Evolutionary conservation across 2,329 filamentous ascomycete genomes (phyloP).

Genomic region (Diplodia scrobiculata): DNA sequence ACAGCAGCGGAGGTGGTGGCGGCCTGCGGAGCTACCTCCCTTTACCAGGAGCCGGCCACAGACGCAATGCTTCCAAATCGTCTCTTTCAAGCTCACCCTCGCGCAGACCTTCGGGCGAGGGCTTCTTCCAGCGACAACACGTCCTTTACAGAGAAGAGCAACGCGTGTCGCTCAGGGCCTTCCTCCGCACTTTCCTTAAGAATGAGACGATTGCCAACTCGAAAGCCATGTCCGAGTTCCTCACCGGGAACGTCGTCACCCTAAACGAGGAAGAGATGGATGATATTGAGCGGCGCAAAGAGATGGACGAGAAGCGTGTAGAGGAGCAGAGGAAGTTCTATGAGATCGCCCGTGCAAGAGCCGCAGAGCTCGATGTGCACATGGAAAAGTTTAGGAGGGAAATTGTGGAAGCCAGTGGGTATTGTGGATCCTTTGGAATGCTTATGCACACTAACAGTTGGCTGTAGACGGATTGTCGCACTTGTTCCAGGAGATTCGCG

Average conservation of each 20-base stretch:
- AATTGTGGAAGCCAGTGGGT: conserved; percentile 71
- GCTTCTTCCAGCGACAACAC: conserved; percentile 47
- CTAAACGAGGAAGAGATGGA: conserved; percentile 79
- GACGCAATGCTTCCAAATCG: conserved; percentile 47
- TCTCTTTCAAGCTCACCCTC: conserved; percentile 35
- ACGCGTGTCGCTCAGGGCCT: conserved; percentile 86
- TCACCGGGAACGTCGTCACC: conserved; percentile 71
- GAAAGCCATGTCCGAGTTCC: conserved; percentile 79
- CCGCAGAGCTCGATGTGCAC: conserved; percentile 91
- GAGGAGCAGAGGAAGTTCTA: conserved; percentile 95
- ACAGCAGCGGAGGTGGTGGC: conserved; percentile 37
- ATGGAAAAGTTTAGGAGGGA: conserved; percentile 81
- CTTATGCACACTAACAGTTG: conserved; percentile 38
- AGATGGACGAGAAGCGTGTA: conserved; percentile 81
- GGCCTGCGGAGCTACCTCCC: conserved; percentile 50
- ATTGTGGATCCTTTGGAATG: conserved; percentile 25
- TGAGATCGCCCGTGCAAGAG: conserved; percentile 87
- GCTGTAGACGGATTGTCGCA: conserved; percentile 80
- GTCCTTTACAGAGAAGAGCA: conserved; percentile 84
- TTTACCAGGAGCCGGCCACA: conserved; percentile 41
- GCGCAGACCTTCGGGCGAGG: conserved; percentile 33
- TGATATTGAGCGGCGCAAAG: conserved; percentile 77
- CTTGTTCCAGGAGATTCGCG: conserved; percentile 88
- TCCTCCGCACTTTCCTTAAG: conserved; percentile 80
- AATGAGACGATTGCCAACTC: conserved; percentile 83